Percentiles rank a stretch among this genome's conserved stretches.
Conservation (phyloP, 23 red algal genomes). For the Gracilariopsis chorda region DNA sequence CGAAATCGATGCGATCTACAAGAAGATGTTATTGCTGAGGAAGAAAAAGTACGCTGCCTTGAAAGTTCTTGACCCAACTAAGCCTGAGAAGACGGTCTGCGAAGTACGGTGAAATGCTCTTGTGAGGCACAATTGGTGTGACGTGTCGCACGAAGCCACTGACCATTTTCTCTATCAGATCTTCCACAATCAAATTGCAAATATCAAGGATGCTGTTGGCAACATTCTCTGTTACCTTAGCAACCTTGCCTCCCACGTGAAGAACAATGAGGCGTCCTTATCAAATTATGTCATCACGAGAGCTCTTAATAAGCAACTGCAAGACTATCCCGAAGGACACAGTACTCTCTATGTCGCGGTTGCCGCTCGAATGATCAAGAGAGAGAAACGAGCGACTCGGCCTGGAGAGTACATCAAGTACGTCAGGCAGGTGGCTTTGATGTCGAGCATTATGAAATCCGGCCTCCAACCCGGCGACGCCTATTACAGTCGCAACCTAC, state of each 20-base stretch:
- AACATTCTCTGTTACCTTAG: constrained; percentile 61
- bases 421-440: constrained; percentile 73
- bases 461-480: constrained; percentile 62
- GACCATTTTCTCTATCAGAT: constrained; percentile 66
- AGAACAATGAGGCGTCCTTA: constrained; percentile 44
- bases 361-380: constrained; percentile 68
- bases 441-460: constrained; percentile 10
- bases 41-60: constrained; percentile 99
- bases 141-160: constrained; percentile 62
- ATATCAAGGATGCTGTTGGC: constrained; percentile 72
- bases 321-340: constrained; percentile 77
- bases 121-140: constrained; percentile 98
- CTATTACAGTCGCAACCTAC: constrained; percentile 56
- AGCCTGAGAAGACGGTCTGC: constrained; percentile 55
- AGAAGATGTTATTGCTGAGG: constrained; percentile 91
- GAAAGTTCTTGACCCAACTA: constrained; percentile 56
- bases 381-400: constrained; percentile 27
- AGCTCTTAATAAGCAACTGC: constrained; percentile 66
- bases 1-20: constrained; percentile 97
- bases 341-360: constrained; percentile 89
- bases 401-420: constrained; percentile 93
- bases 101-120: constrained; percentile 95
- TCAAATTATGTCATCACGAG: constrained; percentile 91
- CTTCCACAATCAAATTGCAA: constrained; percentile 25
- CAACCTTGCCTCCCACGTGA: constrained; percentile 31